phyloP scores from a whole-genome alignment of 192 early-diverging fungal genomes.

The Pilobolus umbonatus region DNA sequence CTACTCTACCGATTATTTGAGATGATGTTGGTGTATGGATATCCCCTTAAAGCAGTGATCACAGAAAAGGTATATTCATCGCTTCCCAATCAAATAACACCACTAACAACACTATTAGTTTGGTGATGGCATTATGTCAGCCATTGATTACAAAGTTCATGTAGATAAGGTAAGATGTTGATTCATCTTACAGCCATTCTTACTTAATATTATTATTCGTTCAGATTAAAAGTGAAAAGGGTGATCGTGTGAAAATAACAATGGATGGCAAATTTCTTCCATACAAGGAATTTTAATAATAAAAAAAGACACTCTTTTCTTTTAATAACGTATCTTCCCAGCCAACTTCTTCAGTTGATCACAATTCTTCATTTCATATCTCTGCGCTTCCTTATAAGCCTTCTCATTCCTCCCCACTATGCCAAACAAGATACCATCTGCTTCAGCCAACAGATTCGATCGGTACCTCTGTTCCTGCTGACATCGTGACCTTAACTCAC shows the following conservation, averaged over 20 bases:
- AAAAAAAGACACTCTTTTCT: background rate
- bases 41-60: conserved; percentile 40
- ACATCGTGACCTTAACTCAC: conserved; percentile 60
- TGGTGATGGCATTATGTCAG: conserved; percentile 50
- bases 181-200: background rate
- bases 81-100: background rate
- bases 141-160: conserved; percentile 39
- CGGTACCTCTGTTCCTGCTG: conserved; percentile 60
- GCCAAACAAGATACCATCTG: conserved; percentile 60
- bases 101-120: conserved; percentile 27
- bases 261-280: conserved; percentile 44
- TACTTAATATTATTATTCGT: background rate
- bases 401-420: conserved; percentile 54
- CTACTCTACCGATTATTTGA: conserved; percentile 42
- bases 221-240: conserved; percentile 26
- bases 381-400: conserved; percentile 57
- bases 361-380: conserved; percentile 64
- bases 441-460: conserved; percentile 49
- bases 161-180: conserved; percentile 32
- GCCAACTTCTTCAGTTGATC: conserved; percentile 50
- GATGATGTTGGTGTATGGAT: conserved; percentile 42
- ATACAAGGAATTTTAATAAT: conserved; percentile 29
- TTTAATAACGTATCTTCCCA: background rate
- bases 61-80: conserved; percentile 36
- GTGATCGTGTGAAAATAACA: conserved; percentile 36